Evolutionary conservation across 2,329 filamentous ascomycete species (phyloP).

Genomic region (Aspergillus japonicus): DNA sequence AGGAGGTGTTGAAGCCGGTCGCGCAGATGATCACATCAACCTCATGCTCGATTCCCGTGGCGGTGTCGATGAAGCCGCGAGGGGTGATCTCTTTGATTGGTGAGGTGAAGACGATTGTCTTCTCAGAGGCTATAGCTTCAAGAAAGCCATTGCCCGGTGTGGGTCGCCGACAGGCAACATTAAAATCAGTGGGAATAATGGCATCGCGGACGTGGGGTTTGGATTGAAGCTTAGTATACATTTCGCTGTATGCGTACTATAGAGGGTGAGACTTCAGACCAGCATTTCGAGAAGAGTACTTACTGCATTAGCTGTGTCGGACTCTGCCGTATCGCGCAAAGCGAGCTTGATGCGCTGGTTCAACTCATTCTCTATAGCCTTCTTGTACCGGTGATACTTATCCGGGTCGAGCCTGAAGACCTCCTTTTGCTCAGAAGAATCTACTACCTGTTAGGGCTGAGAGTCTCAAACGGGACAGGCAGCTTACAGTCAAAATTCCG

Average conservation of each 20-base stretch:
- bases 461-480: neutral
- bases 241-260: constrained; percentile 6
- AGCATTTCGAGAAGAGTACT: neutral
- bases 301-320: constrained; percentile 11
- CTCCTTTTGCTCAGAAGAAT: constrained; percentile 5
- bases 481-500: constrained; percentile 6
- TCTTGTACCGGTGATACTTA: constrained; percentile 12
- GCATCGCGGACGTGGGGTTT: constrained; percentile 33
- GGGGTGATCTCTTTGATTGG: constrained; percentile 48
- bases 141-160: constrained; percentile 51
- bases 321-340: constrained; percentile 9
- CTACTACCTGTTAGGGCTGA: neutral
- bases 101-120: constrained; percentile 59
- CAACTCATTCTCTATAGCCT: constrained; percentile 9
- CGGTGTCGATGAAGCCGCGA: constrained; percentile 29
- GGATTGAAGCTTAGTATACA: constrained; percentile 15
- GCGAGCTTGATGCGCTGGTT: constrained; percentile 7
- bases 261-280: neutral
- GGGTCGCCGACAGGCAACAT: constrained; percentile 43
- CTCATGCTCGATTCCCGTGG: constrained; percentile 31
- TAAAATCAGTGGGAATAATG: constrained; percentile 40
- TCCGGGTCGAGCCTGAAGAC: constrained; percentile 4
- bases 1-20: constrained; percentile 38
- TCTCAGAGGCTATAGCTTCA: constrained; percentile 60
- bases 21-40: constrained; percentile 38